Conservation (phyloP, 2,329 filamentous ascomycete genomes). For the Hymenoscyphus scutula region DNA sequence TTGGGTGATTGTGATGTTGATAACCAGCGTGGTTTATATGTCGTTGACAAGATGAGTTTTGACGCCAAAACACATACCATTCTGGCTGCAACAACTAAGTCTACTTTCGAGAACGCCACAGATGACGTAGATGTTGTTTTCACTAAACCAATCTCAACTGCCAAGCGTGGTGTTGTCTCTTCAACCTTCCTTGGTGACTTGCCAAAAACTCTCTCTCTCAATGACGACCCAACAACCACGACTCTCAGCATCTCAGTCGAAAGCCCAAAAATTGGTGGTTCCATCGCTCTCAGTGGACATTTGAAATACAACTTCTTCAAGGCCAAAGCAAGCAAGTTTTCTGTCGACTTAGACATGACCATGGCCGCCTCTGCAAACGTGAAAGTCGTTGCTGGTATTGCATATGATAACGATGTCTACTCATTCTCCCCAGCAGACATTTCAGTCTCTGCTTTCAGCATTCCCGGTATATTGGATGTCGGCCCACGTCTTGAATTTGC, state of each 20-base stretch:
- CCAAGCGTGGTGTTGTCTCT: neutral
- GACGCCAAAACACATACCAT: neutral
- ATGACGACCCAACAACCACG: neutral
- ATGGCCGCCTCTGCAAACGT: neutral
- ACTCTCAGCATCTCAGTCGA: neutral
- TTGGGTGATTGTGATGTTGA: neutral
- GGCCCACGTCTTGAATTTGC: conserved; percentile 4
- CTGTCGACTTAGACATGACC: neutral
- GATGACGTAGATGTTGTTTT: neutral
- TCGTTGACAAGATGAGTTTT: neutral
- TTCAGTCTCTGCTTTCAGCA: conserved; percentile 4
- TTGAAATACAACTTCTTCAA: conserved; percentile 7
- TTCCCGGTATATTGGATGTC: conserved; percentile 4
- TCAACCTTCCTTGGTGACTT: neutral
- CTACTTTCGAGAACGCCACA: neutral
- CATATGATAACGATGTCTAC: neutral
- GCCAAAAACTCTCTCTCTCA: neutral
- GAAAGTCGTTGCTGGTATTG: neutral
- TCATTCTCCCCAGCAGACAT: neutral
- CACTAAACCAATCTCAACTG: neutral
- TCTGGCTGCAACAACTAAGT: conserved; percentile 1
- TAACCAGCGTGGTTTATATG: neutral
- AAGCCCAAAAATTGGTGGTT: conserved; percentile 1
- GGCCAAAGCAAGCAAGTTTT: neutral
- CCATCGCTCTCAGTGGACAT: neutral